phyloP scores from a whole-genome alignment of 2,329 filamentous ascomycete genomes.

The Aplosporella prunicola region DNA sequence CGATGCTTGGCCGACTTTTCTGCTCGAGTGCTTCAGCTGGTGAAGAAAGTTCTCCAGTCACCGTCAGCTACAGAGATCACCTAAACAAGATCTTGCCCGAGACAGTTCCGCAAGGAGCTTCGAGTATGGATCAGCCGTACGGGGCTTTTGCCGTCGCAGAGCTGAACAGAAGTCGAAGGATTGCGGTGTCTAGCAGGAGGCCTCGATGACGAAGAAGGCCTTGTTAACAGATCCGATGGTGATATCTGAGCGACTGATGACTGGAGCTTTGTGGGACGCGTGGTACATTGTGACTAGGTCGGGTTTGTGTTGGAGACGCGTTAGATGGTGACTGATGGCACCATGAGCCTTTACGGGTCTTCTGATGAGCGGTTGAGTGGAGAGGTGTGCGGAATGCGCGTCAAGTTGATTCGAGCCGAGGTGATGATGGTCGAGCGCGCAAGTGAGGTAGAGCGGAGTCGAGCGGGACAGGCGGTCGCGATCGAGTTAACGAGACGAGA shows the following conservation, averaged over 20 bases:
- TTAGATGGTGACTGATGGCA: constrained; percentile 19
- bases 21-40: constrained; percentile 9
- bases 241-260: constrained; percentile 35
- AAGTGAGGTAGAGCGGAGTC: constrained; percentile 8
- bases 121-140: constrained; percentile 16
- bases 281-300: constrained; percentile 27
- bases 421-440: constrained; percentile 12
- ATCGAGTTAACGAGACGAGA: constrained; percentile 23
- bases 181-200: constrained; percentile 17
- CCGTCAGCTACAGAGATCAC: constrained; percentile 35
- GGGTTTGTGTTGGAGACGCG: constrained; percentile 15
- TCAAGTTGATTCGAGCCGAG: too few species aligned
- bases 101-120: constrained; percentile 28
- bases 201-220: constrained; percentile 29
- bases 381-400: constrained; percentile 14
- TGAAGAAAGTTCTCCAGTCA: constrained; percentile 27
- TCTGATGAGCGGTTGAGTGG: constrained; percentile 6
- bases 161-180: constrained; percentile 7
- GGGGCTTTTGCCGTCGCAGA: constrained; percentile 4
- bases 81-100: constrained; percentile 30
- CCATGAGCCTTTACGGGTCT: constrained; percentile 10
- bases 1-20: constrained; percentile 4
- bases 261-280: constrained; percentile 28
- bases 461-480: constrained; percentile 19
- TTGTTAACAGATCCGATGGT: constrained; percentile 29